These are phyloP conservation scores for Suillus hirtellus DNA, from an alignment of 768 basidiomycete species.

Conservation along the genomic window DNA sequence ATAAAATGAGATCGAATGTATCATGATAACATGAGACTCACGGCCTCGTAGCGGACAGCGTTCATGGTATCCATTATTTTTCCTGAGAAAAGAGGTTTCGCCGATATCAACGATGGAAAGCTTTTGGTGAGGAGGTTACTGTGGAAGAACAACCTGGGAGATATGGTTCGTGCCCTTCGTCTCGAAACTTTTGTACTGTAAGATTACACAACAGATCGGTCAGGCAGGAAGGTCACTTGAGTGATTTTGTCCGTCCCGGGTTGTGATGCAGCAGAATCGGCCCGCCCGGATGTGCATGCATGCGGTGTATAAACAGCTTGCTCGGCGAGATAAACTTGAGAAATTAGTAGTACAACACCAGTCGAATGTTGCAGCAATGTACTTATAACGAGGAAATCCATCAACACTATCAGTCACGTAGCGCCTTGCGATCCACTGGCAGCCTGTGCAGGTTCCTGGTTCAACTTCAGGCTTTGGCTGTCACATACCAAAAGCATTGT, in stretches of 20 bases:
- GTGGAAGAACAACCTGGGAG: conserved; percentile 17
- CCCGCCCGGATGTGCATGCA: neutral
- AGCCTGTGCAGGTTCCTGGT: too few relatives aligned
- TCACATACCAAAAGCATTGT: neutral
- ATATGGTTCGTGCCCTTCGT: conserved; percentile 5
- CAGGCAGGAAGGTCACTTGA: conserved; percentile 6
- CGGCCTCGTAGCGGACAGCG: conserved; percentile 49
- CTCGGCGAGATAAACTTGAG: neutral
- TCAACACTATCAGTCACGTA: neutral
- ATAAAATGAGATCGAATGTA: neutral
- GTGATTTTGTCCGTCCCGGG: neutral
- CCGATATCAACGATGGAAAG: neutral
- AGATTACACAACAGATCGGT: conserved; percentile 1
- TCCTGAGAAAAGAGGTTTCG: neutral
- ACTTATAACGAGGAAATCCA: neutral
- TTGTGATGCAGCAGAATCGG: neutral
- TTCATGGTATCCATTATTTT: conserved; percentile 37
- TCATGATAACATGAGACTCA: conserved; percentile 19
- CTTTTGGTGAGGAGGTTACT: neutral
- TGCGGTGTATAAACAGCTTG: neutral
- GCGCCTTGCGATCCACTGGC: neutral
- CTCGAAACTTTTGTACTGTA: neutral
- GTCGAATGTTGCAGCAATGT: neutral
- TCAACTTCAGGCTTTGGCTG: too few relatives aligned
- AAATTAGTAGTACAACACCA: neutral